Percentiles rank a stretch among this genome's conserved stretches.
These are phyloP conservation scores for Claviceps digitariae DNA, from an alignment of 2,329 filamentous ascomycete genomes.

Conservation along the genomic window DNA sequence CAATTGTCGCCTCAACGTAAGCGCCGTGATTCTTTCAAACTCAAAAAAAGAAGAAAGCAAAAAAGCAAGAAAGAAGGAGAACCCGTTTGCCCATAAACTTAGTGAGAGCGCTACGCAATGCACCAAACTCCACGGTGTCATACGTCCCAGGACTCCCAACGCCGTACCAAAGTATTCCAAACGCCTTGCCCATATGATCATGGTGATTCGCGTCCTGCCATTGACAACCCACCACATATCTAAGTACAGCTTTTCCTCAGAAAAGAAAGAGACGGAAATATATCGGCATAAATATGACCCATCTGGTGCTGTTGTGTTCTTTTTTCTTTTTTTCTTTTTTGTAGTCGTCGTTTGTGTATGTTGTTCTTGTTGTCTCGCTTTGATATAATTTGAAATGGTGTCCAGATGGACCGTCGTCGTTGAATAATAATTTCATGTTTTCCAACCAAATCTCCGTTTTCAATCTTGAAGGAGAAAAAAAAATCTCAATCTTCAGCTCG, in stretches of 20 bases:
- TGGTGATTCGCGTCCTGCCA: background rate
- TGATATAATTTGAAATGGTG: background rate
- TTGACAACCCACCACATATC: background rate
- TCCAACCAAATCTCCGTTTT: background rate
- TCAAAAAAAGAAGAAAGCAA: background rate
- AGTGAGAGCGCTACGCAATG: background rate
- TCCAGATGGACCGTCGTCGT: background rate
- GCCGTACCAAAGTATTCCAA: slow-evolving; percentile 5
- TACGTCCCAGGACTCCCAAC: background rate
- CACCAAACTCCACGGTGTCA: background rate
- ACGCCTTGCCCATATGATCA: slow-evolving; percentile 4
- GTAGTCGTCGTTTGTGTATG: background rate
- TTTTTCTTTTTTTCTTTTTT: background rate
- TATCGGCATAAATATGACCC: background rate
- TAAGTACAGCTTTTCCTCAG: background rate
- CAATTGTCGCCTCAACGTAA: background rate
- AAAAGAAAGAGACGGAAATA: background rate
- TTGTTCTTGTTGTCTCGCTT: background rate
- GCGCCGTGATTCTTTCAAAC: background rate
- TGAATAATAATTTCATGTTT: background rate
- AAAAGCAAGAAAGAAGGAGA: too few species aligned
- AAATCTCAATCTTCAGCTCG: background rate
- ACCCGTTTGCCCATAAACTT: background rate
- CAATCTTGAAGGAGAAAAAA: background rate
- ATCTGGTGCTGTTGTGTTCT: background rate